phyloP scores from a whole-genome alignment of 805 yeast species.

The Hanseniaspora mollemarum region DNA sequence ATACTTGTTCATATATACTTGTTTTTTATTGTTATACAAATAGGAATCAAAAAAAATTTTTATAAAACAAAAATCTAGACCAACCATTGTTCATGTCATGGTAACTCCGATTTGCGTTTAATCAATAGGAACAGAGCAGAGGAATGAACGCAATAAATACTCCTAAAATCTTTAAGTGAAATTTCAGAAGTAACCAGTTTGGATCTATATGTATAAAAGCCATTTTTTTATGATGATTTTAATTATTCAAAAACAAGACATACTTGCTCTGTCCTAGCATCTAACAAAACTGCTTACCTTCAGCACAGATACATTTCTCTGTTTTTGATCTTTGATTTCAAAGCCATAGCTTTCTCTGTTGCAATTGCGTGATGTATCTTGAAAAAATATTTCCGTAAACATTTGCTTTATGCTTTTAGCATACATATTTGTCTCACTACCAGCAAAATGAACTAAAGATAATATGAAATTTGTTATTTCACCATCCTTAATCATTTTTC shows the following conservation, averaged over 20 bases:
- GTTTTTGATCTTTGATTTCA: conserved; percentile 8
- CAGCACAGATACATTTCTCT: neutral
- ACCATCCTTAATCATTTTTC: neutral
- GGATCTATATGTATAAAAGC: too few relatives aligned
- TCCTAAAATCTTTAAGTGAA: too few relatives aligned
- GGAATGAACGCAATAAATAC: too few relatives aligned
- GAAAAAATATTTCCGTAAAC: neutral
- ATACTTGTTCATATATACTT: too few relatives aligned
- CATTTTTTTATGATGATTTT: neutral
- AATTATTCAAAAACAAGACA: neutral
- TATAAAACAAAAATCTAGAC: neutral
- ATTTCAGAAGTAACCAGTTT: too few relatives aligned
- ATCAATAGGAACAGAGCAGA: too few relatives aligned
- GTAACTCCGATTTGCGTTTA: neutral
- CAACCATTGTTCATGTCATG: neutral
- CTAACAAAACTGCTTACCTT: neutral
- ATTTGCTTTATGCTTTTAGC: neutral
- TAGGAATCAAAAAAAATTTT: neutral
- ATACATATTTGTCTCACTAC: neutral
- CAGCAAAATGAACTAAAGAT: neutral
- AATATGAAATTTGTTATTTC: conserved; percentile 2
- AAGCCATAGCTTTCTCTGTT: neutral
- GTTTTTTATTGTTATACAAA: neutral
- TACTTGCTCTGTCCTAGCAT: neutral
- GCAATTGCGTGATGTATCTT: neutral